phyloP scores from a whole-genome alignment of 345 rosid species.

The Populus ilicifolia region DNA sequence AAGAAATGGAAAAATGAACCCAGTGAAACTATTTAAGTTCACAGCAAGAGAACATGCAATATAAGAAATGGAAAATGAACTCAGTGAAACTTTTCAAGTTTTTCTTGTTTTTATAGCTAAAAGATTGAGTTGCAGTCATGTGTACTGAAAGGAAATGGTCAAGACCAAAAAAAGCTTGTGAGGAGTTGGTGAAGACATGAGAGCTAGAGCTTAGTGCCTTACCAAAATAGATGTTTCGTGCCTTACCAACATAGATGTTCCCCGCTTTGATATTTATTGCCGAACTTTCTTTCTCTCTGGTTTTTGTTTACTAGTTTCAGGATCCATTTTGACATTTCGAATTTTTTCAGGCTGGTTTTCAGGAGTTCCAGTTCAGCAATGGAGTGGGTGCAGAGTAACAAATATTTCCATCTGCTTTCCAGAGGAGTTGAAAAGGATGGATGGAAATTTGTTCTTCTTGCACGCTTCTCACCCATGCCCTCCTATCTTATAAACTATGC shows the following conservation, averaged over 20 bases:
- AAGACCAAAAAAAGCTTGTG: not conserved
- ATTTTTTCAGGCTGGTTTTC: conserved; percentile 59
- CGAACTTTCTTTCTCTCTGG: not conserved
- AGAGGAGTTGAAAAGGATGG: conserved; percentile 88
- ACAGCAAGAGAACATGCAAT: too few species aligned
- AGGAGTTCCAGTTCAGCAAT: conserved; percentile 60
- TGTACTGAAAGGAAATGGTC: not conserved
- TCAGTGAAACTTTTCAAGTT: too few species aligned
- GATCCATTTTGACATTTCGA: conserved; percentile 6
- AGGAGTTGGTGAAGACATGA: not conserved
- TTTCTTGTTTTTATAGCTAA: not conserved
- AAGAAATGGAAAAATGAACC: too few species aligned
- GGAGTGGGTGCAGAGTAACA: conserved; percentile 66
- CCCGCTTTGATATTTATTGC: not conserved
- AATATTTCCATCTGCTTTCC: conserved; percentile 65
- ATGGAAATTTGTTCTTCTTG: conserved; percentile 92
- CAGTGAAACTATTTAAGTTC: too few species aligned
- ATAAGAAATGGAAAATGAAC: too few species aligned
- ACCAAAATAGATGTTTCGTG: not conserved
- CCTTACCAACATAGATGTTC: not conserved
- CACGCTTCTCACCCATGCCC: conserved; percentile 92
- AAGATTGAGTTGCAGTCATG: not conserved
- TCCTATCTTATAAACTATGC: conserved; percentile 86
- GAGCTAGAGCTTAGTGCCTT: not conserved
- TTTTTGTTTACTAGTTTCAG: conserved; percentile 3